A percentile compares a stretch with the other conserved stretches of the same genome.
These are phyloP conservation scores for Talaromyces funiculosus DNA, from an alignment of 2,329 filamentous ascomycete genomes.

Conservation along the genomic window DNA sequence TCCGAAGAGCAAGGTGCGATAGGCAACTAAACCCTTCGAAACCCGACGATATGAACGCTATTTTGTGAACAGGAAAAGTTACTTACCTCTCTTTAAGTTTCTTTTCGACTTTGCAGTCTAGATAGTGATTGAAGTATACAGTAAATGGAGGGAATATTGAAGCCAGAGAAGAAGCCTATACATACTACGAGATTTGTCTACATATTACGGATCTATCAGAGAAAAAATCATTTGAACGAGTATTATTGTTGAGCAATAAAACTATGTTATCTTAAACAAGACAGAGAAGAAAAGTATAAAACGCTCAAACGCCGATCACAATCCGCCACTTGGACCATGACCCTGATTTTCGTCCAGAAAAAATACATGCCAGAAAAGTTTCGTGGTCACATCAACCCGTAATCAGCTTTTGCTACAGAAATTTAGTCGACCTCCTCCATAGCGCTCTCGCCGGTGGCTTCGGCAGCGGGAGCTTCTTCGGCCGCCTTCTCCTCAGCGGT, in stretches of 20 bases:
- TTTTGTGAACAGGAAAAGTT: too few relatives aligned
- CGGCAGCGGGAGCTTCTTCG: constrained; percentile 56
- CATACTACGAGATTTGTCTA: too few relatives aligned
- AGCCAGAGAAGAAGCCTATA: too few relatives aligned
- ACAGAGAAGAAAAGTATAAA: constrained; percentile 1
- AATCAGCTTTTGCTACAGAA: not conserved
- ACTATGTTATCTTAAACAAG: constrained; percentile 1
- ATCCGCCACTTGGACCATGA: constrained; percentile 13
- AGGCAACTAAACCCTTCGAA: too few relatives aligned
- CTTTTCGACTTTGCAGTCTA: too few relatives aligned
- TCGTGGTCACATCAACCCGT: constrained; percentile 14
- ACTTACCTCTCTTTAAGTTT: too few relatives aligned
- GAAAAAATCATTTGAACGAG: not conserved
- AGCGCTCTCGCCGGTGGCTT: constrained; percentile 74
- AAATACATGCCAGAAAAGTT: constrained; percentile 11
- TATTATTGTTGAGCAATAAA: constrained; percentile 6
- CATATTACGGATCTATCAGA: not conserved
- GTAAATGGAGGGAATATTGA: too few relatives aligned
- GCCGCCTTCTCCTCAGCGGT: constrained; percentile 50
- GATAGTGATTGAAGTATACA: too few relatives aligned
- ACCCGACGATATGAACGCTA: too few relatives aligned
- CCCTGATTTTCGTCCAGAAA: constrained; percentile 14
- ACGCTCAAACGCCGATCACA: constrained; percentile 15
- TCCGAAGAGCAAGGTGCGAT: not conserved
- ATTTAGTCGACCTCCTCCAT: constrained; percentile 99